Base-by-base conservation (phyloP, 225 moss, liverwort and hornwort genomes). In the Pseudoscleropodium purum region DNA sequence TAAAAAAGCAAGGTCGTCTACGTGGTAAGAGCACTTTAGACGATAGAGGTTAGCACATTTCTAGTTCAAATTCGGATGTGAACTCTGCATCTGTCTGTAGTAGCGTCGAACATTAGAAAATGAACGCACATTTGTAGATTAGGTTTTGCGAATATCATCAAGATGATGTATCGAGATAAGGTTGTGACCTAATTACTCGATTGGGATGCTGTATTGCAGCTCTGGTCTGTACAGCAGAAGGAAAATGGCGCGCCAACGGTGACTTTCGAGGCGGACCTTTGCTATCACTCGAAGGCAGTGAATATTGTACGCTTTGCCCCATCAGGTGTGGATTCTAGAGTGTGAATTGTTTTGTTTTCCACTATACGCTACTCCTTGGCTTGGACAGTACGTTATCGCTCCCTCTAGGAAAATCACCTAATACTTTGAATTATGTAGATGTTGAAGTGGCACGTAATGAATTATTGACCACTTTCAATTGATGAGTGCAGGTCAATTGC, bases 271-370 rank as follows among this genome's bases (percentile, higher is more conserved):
- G 91, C 95, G 61, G 96, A 96, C 75, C 94, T 99, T 61, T 94
- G 94, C 61, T 96, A 96, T 88, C 99, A 99, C 88, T 89, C 92
- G 1, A 95, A 96, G 84, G 97, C 99, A 45, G 99, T 97, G 61
- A 99, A 99, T 90, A 90, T 97, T 69, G 27, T 99, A 49, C 97
- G 99, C 57, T 99, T 99, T 75, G 91, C 97, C 41, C 93, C 97
- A 41, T 96, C 97, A 89, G 99, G 99, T 95, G 76, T 56, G 90
- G 34, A 75, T 79, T 66, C 57, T 61, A 61, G 60, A 83, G 17
- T 82, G 26, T 66, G 62, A 66, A 87, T 72, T 7, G 30, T 47
- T 82, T 65, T 79, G 18, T 27, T 78, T 51, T 51, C 54, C 68
- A 45, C 39, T 18, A 23, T 15, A 52, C 79, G 20, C 47, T 69